Evolutionary conservation across 345 rosid species (phyloP), one percentile per base, ranked within the genome.

Genomic region (Cardiospermum halicacabum): DNA sequence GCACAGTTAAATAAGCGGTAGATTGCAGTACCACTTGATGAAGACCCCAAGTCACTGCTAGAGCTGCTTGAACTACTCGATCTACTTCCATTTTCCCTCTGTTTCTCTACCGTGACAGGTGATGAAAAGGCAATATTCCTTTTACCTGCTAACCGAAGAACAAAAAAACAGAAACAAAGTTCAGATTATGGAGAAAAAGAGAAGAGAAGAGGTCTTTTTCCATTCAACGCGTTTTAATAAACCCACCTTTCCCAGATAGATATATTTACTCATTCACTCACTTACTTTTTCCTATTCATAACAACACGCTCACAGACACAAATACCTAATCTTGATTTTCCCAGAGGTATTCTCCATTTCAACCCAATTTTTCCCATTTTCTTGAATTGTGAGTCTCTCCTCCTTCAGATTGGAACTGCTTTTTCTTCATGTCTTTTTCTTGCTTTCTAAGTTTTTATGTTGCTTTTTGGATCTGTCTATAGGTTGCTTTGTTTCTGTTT

Each of bases 21-120:
- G 43, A 50, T 31, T 45, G 24, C 45, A 31, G 63, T 94, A 94
- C 99, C 99, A 76, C 97, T 94, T 58, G 95, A 81, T 62, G 97
- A 91, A 75, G 99, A 94, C 66, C 93, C 96, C 61, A 96, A 91
- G 72, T 83, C 92, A 80, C 99, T 91, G 78, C 93, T 87, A 60
- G 97, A 94, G 79, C 96, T 91, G 81, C 89, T 89, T 59, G 99
- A 94, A 73, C 97, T 91, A 80, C 95, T 91, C 18, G 99, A 89
- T 76, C 86, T 81, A 78, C 85, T 89, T 39, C 81, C 74, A 69
- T 85, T 82, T 61, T 81, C 78, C 24, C 75, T 85, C 47, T 80
- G 89, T 71, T 75, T 84, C 67, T 77, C 91, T 56, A 39, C 84
- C 75, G 72, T 88, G 73, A 71, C 76, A 55, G 85, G 91, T 31